A percentile compares a stretch with the other conserved stretches of the same genome.
Evolutionary conservation across 148 eudicot genomes (phyloP).

Genomic region (Chenopodium quinoa): DNA sequence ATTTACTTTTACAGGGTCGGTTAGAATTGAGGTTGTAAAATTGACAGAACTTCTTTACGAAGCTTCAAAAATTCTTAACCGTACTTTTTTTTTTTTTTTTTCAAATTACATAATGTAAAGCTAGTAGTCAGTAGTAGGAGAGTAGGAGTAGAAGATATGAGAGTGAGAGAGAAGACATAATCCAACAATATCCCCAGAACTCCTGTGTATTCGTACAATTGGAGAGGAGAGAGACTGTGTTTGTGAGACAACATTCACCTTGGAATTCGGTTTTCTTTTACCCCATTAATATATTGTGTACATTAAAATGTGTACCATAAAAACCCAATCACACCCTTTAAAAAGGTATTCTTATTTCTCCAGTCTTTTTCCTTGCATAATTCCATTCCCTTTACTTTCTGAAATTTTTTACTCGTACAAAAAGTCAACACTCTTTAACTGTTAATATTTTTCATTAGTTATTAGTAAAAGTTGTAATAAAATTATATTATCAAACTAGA

Average conservation of each 20-base stretch:
- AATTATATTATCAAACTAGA: too few relatives aligned
- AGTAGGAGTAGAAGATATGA: neutral
- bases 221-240: neutral
- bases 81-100: too few relatives aligned
- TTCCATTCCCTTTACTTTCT: neutral
- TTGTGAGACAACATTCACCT: neutral
- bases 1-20: too few relatives aligned
- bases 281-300: neutral
- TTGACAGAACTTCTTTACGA: neutral
- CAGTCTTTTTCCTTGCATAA: neutral
- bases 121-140: neutral
- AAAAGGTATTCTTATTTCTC: neutral
- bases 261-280: constrained; percentile 9
- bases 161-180: constrained; percentile 24
- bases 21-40: too few relatives aligned
- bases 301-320: constrained; percentile 7
- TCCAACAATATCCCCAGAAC: constrained; percentile 36
- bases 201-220: neutral
- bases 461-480: too few relatives aligned
- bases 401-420: too few relatives aligned
- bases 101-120: neutral
- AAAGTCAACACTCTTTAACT: neutral
- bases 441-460: too few relatives aligned
- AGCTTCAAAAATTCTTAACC: neutral
- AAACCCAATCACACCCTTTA: neutral